Evolutionary conservation across 129 eudicot species (phyloP).

Genomic region (Gnaphalium uliginosum): DNA sequence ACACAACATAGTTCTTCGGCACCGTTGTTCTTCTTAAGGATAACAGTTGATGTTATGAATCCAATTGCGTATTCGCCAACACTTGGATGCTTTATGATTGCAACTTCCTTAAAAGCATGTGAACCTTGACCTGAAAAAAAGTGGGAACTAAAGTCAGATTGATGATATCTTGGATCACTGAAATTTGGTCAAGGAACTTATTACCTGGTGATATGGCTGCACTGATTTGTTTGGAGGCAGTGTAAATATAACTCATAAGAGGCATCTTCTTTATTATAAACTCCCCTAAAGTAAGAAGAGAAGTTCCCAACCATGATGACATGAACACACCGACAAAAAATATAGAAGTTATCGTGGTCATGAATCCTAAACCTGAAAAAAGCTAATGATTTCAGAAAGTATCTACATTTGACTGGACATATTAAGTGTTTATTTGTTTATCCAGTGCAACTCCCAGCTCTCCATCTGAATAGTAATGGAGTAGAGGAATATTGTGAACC

Average conservation of each 20-base stretch:
- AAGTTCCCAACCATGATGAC: constrained; percentile 20
- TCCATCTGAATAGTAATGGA: no score
- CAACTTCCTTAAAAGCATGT: constrained; percentile 16
- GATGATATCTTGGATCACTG: constrained; percentile 4
- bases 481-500: no score
- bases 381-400: background rate
- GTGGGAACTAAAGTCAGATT: background rate
- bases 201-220: constrained; percentile 12
- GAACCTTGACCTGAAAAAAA: constrained; percentile 2
- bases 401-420: background rate
- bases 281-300: constrained; percentile 15
- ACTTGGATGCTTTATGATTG: constrained; percentile 17
- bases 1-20: constrained; percentile 73
- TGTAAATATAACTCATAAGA: constrained; percentile 18
- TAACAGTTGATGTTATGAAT: constrained; percentile 12
- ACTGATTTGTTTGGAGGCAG: constrained; percentile 16
- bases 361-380: background rate
- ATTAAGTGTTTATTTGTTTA: no score
- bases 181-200: background rate
- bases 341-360: constrained; percentile 8
- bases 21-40: constrained; percentile 32
- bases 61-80: background rate
- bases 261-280: constrained; percentile 12
- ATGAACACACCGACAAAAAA: constrained; percentile 13
- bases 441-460: no score